phyloP scores from a whole-genome alignment of 2,329 filamentous ascomycete species.

The Cylindrodendrum hubeiense region DNA sequence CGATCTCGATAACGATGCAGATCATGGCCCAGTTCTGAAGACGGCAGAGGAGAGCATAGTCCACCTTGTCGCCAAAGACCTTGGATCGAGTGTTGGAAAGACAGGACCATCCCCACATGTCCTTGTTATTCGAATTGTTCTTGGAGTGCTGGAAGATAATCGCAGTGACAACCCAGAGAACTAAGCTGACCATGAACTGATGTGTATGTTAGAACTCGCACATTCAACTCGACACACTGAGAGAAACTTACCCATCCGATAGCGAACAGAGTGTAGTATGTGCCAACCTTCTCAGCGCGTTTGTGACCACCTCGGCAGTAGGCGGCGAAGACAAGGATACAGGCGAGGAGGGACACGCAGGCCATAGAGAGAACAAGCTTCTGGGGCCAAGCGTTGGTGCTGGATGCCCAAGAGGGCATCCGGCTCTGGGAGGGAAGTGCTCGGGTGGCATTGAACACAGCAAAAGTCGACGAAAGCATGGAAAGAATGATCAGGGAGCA shows the following conservation, averaged over 20 bases:
- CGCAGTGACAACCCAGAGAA: conserved; percentile 92
- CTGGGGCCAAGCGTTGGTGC: conserved; percentile 90
- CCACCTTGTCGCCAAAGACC: conserved; percentile 82
- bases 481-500: conserved; percentile 95
- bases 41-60: conserved; percentile 92
- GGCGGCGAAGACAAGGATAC: conserved; percentile 82
- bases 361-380: conserved; percentile 84
- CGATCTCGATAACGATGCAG: conserved; percentile 96
- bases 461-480: conserved; percentile 88
- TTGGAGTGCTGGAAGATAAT: conserved; percentile 85
- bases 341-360: conserved; percentile 83
- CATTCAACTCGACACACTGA: neutral
- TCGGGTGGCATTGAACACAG: conserved; percentile 92
- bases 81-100: conserved; percentile 85
- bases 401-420: conserved; percentile 85
- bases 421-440: conserved; percentile 79
- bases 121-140: conserved; percentile 78
- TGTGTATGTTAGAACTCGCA: conserved; percentile 14
- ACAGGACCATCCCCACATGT: conserved; percentile 99
- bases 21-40: conserved; percentile 95
- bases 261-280: conserved; percentile 96
- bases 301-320: conserved; percentile 92
- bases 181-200: conserved; percentile 86
- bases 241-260: conserved; percentile 74
- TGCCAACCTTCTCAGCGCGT: conserved; percentile 90